Conservation (phyloP, 495 filamentous ascomycete species). For the Penicillium salamii region DNA sequence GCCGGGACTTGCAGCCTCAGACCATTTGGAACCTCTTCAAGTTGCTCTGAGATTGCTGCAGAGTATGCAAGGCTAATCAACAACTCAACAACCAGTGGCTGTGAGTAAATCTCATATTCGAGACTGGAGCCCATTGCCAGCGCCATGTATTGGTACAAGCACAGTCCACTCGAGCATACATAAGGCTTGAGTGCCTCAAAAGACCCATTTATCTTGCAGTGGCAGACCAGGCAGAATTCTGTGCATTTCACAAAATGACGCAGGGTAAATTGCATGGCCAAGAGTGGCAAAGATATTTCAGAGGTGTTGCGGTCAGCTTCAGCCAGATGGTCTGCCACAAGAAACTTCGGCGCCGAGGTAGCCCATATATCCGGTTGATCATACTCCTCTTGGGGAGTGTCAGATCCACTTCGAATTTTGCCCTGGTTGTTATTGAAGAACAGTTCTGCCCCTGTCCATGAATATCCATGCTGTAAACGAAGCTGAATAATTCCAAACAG, state of each 20-base stretch:
- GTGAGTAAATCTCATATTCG: slow-evolving; percentile 77
- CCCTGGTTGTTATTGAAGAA: slow-evolving; percentile 50
- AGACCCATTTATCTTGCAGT: slow-evolving; percentile 63
- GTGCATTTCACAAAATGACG: slow-evolving; percentile 80
- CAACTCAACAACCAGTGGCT: slow-evolving; percentile 83
- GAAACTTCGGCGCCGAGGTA: slow-evolving; percentile 23
- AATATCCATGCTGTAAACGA: slow-evolving; percentile 48
- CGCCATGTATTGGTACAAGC: slow-evolving; percentile 89
- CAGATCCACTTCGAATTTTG: slow-evolving; percentile 7
- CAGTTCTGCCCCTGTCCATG: slow-evolving; percentile 71
- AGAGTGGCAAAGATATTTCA: slow-evolving; percentile 60
- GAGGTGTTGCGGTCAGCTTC: slow-evolving; percentile 10
- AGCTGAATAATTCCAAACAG: slow-evolving; percentile 62
- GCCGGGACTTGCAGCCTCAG: slow-evolving; percentile 66
- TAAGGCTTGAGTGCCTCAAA: slow-evolving; percentile 91
- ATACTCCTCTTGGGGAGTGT: slow-evolving; percentile 11
- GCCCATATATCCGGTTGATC: slow-evolving; percentile 23
- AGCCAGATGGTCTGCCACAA: slow-evolving; percentile 52
- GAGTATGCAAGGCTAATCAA: slow-evolving; percentile 79
- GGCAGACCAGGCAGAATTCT: slow-evolving; percentile 86
- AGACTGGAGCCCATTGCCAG: slow-evolving; percentile 81
- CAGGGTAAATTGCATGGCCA: slow-evolving; percentile 77
- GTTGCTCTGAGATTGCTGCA: slow-evolving; percentile 39
- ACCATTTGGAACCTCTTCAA: slow-evolving; percentile 66
- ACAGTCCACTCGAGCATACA: slow-evolving; percentile 77